Conservation (phyloP, 2,329 filamentous ascomycete genomes). For the Colletotrichum camelliae region DNA sequence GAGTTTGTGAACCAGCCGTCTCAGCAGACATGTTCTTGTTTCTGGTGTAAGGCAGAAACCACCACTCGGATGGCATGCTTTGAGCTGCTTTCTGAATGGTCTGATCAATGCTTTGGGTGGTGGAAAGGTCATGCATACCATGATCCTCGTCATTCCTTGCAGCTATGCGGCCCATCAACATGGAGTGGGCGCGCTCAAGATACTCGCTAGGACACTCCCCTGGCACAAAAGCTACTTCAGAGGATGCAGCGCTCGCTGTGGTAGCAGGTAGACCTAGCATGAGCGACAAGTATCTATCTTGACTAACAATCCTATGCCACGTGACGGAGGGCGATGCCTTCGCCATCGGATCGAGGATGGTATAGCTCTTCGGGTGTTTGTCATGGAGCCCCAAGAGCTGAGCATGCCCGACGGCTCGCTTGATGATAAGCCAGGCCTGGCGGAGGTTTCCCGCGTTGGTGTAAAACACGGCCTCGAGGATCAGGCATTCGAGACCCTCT, state of each 20-base stretch:
- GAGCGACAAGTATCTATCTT: conserved; percentile 41
- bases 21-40: not conserved
- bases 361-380: not conserved
- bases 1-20: conserved; percentile 6
- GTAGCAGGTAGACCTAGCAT: conserved; percentile 43
- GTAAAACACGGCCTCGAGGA: conserved; percentile 44
- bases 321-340: conserved; percentile 24
- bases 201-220: not conserved
- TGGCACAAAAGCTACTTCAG: not conserved
- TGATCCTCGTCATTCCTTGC: conserved; percentile 31
- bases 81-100: conserved; percentile 29
- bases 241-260: not conserved
- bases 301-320: conserved; percentile 41
- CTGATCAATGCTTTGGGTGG: conserved; percentile 30
- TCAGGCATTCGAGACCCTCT: conserved; percentile 46
- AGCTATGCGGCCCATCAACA: conserved; percentile 28
- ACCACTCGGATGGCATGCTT: conserved; percentile 30
- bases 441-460: conserved; percentile 44
- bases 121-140: conserved; percentile 16
- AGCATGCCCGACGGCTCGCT: conserved; percentile 42
- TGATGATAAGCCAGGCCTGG: conserved; percentile 39
- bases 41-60: conserved; percentile 25
- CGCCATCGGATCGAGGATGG: not conserved
- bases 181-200: not conserved
- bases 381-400: conserved; percentile 47